These are phyloP conservation scores for Leucosporidium yakuticum DNA, from an alignment of 768 basidiomycete species.

Conservation along the genomic window DNA sequence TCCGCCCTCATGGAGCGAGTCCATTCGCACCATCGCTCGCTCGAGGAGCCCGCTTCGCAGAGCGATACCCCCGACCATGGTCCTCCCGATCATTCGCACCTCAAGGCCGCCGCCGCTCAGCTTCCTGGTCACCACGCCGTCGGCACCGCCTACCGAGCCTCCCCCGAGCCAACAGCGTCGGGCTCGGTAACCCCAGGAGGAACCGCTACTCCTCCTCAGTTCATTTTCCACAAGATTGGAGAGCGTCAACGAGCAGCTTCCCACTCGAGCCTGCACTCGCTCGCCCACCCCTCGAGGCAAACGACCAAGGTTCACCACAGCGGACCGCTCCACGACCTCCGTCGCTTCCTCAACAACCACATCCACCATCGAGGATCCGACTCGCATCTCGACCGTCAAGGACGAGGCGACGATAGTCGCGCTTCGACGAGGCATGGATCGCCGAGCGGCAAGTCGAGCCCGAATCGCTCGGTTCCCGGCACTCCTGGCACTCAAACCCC, in stretches of 20 bases:
- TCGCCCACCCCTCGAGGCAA: slow-evolving; percentile 42
- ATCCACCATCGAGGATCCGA: slow-evolving; percentile 45
- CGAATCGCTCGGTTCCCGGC: slow-evolving; percentile 20
- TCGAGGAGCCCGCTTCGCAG: slow-evolving; percentile 10
- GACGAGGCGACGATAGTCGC: slow-evolving; percentile 4
- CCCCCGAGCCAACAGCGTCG: slow-evolving; percentile 1
- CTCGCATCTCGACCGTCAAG: slow-evolving; percentile 27
- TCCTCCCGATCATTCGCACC: slow-evolving; percentile 20
- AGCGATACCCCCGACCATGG: slow-evolving; percentile 17
- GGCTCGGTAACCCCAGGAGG: slow-evolving; percentile 29
- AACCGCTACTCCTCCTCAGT: slow-evolving; percentile 37
- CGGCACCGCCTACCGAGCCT: slow-evolving; percentile 5
- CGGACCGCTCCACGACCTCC: slow-evolving; percentile 83
- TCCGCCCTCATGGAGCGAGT: slow-evolving; percentile 28
- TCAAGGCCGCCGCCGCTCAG: slow-evolving; percentile 17
- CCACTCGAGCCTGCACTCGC: slow-evolving; percentile 37
- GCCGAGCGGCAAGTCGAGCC: slow-evolving; percentile 22
- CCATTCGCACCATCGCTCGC: slow-evolving; percentile 29
- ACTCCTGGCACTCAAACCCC: slow-evolving; percentile 37
- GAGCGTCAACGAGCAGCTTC: slow-evolving; percentile 26
- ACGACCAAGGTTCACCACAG: slow-evolving; percentile 47
- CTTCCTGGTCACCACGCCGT: slow-evolving; percentile 20
- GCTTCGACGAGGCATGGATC: neutral
- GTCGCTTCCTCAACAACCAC: slow-evolving; percentile 90
- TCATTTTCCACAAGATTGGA: slow-evolving; percentile 37